Evolutionary conservation across 768 basidiomycete species (phyloP).

Genomic region (Dioszegia crocea): DNA sequence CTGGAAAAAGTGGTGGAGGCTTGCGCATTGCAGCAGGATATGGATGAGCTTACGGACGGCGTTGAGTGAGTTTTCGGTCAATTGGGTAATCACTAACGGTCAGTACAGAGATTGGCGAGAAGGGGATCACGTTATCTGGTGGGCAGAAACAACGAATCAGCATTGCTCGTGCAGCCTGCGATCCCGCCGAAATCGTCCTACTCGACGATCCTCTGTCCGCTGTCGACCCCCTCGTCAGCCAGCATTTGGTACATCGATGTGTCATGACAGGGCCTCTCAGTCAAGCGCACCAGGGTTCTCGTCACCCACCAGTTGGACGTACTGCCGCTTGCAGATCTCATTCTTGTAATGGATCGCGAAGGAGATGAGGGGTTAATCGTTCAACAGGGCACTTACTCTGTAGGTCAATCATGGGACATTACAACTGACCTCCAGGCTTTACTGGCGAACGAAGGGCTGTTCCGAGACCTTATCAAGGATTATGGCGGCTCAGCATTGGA

Average conservation of each 20-base stretch:
- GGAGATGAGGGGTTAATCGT: slow-evolving; percentile 51
- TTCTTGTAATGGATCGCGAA: slow-evolving; percentile 45
- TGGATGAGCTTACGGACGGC: slow-evolving; percentile 35
- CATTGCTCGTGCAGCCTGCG: slow-evolving; percentile 42
- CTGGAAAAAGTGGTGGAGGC: slow-evolving; percentile 35
- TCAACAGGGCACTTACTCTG: slow-evolving; percentile 62
- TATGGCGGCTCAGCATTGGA: slow-evolving; percentile 38
- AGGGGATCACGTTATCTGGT: slow-evolving; percentile 55
- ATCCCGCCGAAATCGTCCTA: slow-evolving; percentile 36
- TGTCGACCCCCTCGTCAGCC: slow-evolving; percentile 72
- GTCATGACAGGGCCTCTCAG: slow-evolving; percentile 52
- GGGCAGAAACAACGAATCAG: slow-evolving; percentile 45
- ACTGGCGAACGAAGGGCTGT: slow-evolving; percentile 23
- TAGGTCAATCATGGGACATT: slow-evolving; percentile 10
- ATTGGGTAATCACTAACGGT: slow-evolving; percentile 24
- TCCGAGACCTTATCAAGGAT: slow-evolving; percentile 45
- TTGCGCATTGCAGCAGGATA: slow-evolving; percentile 37
- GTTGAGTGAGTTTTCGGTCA: slow-evolving; percentile 53
- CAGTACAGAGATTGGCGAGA: slow-evolving; percentile 72
- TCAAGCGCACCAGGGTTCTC: slow-evolving; percentile 59
- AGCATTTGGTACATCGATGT: slow-evolving; percentile 62
- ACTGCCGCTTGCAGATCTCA: slow-evolving; percentile 40
- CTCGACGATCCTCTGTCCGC: slow-evolving; percentile 59
- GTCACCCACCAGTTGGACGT: slow-evolving; percentile 53
- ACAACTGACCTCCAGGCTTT: slow-evolving; percentile 14